Percentiles rank a stretch among this genome's conserved stretches.
phyloP scores from a whole-genome alignment of 1,284 basidiomycete species.

The Anthracocystis walkeri region DNA sequence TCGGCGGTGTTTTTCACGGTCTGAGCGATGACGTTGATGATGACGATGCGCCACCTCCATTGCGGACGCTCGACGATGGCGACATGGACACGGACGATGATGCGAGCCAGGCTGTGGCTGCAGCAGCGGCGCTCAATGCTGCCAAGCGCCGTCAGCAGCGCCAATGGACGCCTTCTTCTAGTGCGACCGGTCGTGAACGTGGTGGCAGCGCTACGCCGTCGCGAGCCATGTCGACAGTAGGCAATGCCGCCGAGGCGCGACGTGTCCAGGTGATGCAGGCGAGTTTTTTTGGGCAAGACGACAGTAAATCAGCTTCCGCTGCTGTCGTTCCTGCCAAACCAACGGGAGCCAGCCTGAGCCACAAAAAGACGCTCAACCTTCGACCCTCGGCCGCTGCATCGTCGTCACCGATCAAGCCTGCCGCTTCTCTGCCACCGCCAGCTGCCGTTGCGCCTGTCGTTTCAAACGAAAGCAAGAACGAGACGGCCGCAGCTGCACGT shows the following conservation, averaged over 20 bases:
- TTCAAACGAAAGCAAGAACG: slow-evolving; percentile 14
- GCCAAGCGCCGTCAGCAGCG: slow-evolving; percentile 42
- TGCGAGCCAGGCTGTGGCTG: slow-evolving; percentile 30
- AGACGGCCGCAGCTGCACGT: slow-evolving; percentile 8
- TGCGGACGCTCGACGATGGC: slow-evolving; percentile 42
- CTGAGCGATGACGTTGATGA: slow-evolving; percentile 35
- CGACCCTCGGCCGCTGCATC: slow-evolving; percentile 12
- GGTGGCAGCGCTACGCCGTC: slow-evolving; percentile 45
- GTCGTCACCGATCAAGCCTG: slow-evolving; percentile 11
- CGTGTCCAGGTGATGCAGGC: slow-evolving; percentile 69
- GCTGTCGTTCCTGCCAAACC: slow-evolving; percentile 50
- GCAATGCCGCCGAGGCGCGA: slow-evolving; percentile 53
- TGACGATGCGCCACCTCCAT: slow-evolving; percentile 53
- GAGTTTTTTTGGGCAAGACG: slow-evolving; percentile 68
- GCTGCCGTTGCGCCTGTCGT: not conserved
- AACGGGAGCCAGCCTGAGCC: slow-evolving; percentile 45
- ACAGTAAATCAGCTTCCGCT: slow-evolving; percentile 56
- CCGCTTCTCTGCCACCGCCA: not conserved
- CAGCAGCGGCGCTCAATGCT: slow-evolving; percentile 21
- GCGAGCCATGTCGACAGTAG: slow-evolving; percentile 44
- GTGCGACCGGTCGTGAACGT: slow-evolving; percentile 32
- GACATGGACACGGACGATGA: slow-evolving; percentile 50
- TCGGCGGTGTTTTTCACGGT: slow-evolving; percentile 12
- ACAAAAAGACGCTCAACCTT: slow-evolving; percentile 33
- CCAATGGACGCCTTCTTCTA: slow-evolving; percentile 43